phyloP scores from a whole-genome alignment of 768 basidiomycete species.

The Trichaptum fuscoviolaceum region DNA sequence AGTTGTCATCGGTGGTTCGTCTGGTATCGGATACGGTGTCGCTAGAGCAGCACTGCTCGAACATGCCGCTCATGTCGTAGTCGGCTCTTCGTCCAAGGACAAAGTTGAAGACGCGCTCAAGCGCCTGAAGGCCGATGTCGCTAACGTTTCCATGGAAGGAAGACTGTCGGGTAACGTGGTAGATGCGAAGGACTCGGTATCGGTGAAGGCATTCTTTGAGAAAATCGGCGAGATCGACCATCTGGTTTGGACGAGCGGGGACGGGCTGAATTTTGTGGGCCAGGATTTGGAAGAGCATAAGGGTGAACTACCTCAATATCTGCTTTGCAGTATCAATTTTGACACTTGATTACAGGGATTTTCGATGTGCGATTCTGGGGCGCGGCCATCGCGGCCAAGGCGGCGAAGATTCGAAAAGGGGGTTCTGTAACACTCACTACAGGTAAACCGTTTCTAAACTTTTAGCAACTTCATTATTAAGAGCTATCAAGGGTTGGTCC shows the following conservation, averaged over 20 bases:
- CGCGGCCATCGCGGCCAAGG: too few species aligned
- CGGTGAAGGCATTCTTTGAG: slow-evolving; percentile 6
- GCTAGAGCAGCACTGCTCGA: slow-evolving; percentile 6
- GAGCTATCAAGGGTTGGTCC: too few species aligned
- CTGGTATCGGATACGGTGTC: slow-evolving; percentile 13
- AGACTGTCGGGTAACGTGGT: slow-evolving; percentile 8
- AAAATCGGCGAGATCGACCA: slow-evolving; percentile 13
- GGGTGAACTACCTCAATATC: too few species aligned
- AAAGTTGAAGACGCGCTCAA: slow-evolving; percentile 6
- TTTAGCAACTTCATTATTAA: too few species aligned
- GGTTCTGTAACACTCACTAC: too few species aligned
- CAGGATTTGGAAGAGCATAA: too few species aligned
- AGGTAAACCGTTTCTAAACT: too few species aligned
- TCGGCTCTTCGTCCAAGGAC: slow-evolving; percentile 8
- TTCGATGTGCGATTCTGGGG: too few species aligned
- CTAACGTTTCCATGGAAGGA: slow-evolving; percentile 2
- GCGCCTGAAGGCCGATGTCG: slow-evolving; percentile 2
- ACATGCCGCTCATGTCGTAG: slow-evolving; percentile 11
- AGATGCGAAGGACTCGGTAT: slow-evolving; percentile 3
- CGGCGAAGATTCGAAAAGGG: too few species aligned
- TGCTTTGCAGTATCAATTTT: too few species aligned
- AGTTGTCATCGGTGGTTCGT: slow-evolving; percentile 4
- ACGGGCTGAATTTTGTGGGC: slow-evolving; percentile 6
- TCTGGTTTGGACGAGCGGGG: slow-evolving; percentile 12
- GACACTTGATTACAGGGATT: too few species aligned